A percentile compares a stretch with the other conserved stretches of the same genome.
phyloP scores from a whole-genome alignment of 768 basidiomycete genomes.

The Basidioascus undulatus region DNA sequence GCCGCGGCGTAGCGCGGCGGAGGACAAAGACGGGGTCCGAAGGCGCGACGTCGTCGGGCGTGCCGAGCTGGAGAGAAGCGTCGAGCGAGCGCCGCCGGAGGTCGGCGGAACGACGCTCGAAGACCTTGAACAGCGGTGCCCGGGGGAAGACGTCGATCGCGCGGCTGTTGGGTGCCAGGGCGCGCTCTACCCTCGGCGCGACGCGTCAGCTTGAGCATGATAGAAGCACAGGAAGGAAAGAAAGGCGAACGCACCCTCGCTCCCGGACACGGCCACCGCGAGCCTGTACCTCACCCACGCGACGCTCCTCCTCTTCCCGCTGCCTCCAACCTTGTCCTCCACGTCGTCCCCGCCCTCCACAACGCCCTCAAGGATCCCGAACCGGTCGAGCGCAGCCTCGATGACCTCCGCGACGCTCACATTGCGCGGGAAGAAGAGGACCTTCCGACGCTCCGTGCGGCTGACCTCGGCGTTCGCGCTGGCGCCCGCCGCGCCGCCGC shows the following conservation, averaged over 20 bases:
- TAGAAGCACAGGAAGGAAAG: conserved; percentile 4
- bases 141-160: conserved; percentile 59
- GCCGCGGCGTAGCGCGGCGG: conserved; percentile 31
- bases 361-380: conserved; percentile 89
- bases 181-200: too few relatives aligned
- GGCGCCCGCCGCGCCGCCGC: conserved; percentile 19
- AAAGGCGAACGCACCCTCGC: too few relatives aligned
- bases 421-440: conserved; percentile 82
- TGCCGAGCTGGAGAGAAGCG: conserved; percentile 43
- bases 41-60: conserved; percentile 42
- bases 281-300: conserved; percentile 64
- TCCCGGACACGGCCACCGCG: conserved; percentile 26
- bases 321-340: conserved; percentile 77
- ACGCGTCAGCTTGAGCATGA: too few relatives aligned
- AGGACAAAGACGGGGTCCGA: conserved; percentile 80
- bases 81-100: conserved; percentile 72
- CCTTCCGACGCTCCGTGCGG: conserved; percentile 38
- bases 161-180: conserved; percentile 53
- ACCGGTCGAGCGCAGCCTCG: conserved; percentile 70
- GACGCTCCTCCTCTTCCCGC: conserved; percentile 52
- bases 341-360: conserved; percentile 96
- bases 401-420: conserved; percentile 91
- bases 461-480: not conserved
- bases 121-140: conserved; percentile 43
- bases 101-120: conserved; percentile 34